These are phyloP conservation scores for Malassezia restricta DNA, from an alignment of 1,284 basidiomycete genomes.

Conservation along the genomic window DNA sequence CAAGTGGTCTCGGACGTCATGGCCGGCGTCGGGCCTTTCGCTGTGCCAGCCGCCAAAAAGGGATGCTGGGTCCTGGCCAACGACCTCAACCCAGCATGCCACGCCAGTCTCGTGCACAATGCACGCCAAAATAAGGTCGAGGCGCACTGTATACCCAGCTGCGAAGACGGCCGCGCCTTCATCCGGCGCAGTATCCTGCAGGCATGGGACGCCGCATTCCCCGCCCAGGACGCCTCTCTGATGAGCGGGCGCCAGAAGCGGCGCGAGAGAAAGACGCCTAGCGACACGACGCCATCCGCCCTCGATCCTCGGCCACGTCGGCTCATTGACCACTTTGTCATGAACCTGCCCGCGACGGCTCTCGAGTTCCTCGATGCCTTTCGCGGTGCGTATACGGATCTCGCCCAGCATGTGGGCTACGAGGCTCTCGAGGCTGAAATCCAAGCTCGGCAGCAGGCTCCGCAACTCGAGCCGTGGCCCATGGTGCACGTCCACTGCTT, in stretches of 20 bases:
- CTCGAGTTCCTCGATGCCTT: conserved; percentile 82
- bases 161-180: conserved; percentile 33
- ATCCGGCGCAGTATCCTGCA: conserved; percentile 18
- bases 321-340: conserved; percentile 64
- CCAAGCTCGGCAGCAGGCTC: background rate
- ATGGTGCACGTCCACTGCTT: conserved; percentile 95
- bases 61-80: conserved; percentile 68
- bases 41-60: conserved; percentile 78
- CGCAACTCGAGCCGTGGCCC: conserved; percentile 52
- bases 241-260: conserved; percentile 12
- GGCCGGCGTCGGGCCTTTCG: conserved; percentile 95
- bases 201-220: conserved; percentile 23
- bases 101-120: conserved; percentile 56
- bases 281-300: background rate
- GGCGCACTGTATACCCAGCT: conserved; percentile 16
- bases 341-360: conserved; percentile 91
- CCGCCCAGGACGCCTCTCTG: conserved; percentile 9
- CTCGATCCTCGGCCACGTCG: conserved; percentile 4
- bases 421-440: conserved; percentile 26
- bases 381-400: conserved; percentile 56
- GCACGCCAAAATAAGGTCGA: conserved; percentile 27
- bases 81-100: conserved; percentile 81
- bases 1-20: conserved; percentile 81
- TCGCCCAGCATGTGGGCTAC: conserved; percentile 47
- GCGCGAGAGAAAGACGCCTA: background rate